Evolutionary conservation across 1,139 yeast species (phyloP).

Genomic region (Debaryomyces sp.): DNA sequence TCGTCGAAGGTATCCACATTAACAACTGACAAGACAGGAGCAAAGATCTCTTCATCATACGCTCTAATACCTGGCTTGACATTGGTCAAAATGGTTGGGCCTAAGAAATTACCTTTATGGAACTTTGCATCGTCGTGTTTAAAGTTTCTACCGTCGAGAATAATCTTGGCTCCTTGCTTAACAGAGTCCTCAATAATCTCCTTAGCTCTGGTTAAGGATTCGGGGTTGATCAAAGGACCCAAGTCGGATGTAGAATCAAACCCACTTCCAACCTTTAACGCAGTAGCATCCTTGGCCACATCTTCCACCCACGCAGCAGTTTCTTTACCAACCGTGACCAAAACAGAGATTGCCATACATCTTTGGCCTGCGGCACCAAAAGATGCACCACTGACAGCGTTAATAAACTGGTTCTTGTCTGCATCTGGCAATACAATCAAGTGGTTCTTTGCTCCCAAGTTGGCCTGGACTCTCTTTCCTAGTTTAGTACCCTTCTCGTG

Average conservation of each 20-base stretch:
- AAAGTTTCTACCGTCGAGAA: slow-evolving; percentile 66
- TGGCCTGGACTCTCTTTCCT: slow-evolving; percentile 79
- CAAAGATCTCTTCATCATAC: slow-evolving; percentile 76
- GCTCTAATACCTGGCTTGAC: slow-evolving; percentile 72
- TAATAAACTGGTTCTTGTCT: slow-evolving; percentile 63
- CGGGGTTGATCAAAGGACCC: slow-evolving; percentile 74
- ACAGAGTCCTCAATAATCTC: slow-evolving; percentile 59
- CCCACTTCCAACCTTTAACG: slow-evolving; percentile 67
- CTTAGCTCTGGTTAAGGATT: slow-evolving; percentile 55
- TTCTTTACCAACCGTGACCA: slow-evolving; percentile 70
- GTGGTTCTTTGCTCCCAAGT: slow-evolving; percentile 79
- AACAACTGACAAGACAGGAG: slow-evolving; percentile 70
- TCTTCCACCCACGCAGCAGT: slow-evolving; percentile 68
- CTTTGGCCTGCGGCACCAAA: slow-evolving; percentile 88
- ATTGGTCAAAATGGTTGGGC: slow-evolving; percentile 68
- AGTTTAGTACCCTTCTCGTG: slow-evolving; percentile 67
- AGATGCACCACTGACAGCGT: slow-evolving; percentile 75
- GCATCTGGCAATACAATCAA: slow-evolving; percentile 77
- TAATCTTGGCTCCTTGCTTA: slow-evolving; percentile 59
- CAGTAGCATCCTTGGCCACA: slow-evolving; percentile 58
- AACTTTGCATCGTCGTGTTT: slow-evolving; percentile 46
- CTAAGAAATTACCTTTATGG: slow-evolving; percentile 72
- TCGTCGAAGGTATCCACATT: slow-evolving; percentile 72
- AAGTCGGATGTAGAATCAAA: slow-evolving; percentile 62
- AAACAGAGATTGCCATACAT: slow-evolving; percentile 79